Evolutionary conservation across 2,329 filamentous ascomycete genomes (phyloP), one percentile per base, ranked within the genome.

Genomic region (Paecilomyces formosus): DNA sequence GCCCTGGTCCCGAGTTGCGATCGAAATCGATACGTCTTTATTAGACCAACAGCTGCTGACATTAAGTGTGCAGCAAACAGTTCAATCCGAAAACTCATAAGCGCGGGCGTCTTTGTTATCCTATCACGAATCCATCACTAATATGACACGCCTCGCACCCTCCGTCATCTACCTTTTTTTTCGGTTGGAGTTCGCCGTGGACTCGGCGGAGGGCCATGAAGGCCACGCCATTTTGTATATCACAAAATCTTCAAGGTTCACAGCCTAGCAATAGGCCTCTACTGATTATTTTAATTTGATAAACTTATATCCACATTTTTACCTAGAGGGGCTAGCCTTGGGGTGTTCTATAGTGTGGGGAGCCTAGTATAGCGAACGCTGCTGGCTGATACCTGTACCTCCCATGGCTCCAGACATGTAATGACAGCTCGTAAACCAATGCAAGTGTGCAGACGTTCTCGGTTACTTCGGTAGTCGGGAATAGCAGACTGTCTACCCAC

Each of bases 51-150:
- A 24, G 24, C 52, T 63, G 51, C 61, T 68, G 57, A 67, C 50
- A 22, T 13, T n/a, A 51, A 2, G 55, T 57, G 51, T 35, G 55
- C 58, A 77, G 74, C 74, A 76, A 76, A 77, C 74, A 54, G 70
- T 77, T 61, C 74, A 76, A 60, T 71, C 74, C 31, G 74, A 77
- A 65, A 76, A 74, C 66, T 69, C 74, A 72, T 76, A 68, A 72
- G 61, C 61, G 63, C 64, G 61, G 63, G 64, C 62, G 66, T 68
- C 61, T 64, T 69, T 64, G 62, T 26, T 39, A 28, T 53, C 30
- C 7, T 21, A n/a, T 9, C 31, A 60, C 58, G 55, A 57, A 56
- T 58, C 55, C 39, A 57, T 52, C 52, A 59, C 57, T 55, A 57
- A 53, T 55, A 57, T 21, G 12, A 18, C 31, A 39, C 15, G 13